Evolutionary conservation across 176 grass and related monocot genomes (phyloP), one percentile per base, ranked within the genome.

Genomic region (Guadua angustifolia): DNA sequence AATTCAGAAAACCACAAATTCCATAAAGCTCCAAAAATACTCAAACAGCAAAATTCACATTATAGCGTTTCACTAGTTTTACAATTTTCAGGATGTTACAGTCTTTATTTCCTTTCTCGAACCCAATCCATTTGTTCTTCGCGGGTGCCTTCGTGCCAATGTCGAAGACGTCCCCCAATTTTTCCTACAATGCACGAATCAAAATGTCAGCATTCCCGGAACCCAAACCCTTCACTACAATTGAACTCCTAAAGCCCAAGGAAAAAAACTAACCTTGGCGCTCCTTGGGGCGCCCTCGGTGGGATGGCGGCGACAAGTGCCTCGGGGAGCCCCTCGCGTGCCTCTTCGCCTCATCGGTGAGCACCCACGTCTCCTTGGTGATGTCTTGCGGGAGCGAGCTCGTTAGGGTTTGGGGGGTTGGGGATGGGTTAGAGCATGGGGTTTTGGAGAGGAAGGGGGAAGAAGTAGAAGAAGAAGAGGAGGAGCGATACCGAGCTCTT

Each of bases 251-350:
- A 45, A 38, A 58, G 57, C 39, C 7, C 25, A 21, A 18, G n/a
- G n/a, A n/a, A 24, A 61, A 46, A 84, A 78, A 40, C 21, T 77
- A 60, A 99, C 96, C 91, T 92, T 89, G 45, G 22, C 83, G 5
- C 52, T 82, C 75, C 71, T 88, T 24, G 91, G 86, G 45, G 86
- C 87, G 9, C 96, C 96, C 75, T 92, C 91, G 83, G 58, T 17
- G 96, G 91, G 33, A 99, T 88, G 26, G 91, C 83, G 0, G 77
- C 81, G 49, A 95, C 88, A 71, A 99, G 88, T 47, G 70, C 82
- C 84, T 99, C 96, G 93, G 96, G 25, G 88, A 99, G 11, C 93
- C 96, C 61, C 69, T 87, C 33, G 47, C 78, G 8, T 95, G 94
- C 18, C 22, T 78, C 80, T 90, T 99, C 22, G 93, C 96, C 84